These are phyloP conservation scores for Magnolia kwangsiensis DNA, from an alignment of 164 flowering plant species.

Conservation along the genomic window DNA sequence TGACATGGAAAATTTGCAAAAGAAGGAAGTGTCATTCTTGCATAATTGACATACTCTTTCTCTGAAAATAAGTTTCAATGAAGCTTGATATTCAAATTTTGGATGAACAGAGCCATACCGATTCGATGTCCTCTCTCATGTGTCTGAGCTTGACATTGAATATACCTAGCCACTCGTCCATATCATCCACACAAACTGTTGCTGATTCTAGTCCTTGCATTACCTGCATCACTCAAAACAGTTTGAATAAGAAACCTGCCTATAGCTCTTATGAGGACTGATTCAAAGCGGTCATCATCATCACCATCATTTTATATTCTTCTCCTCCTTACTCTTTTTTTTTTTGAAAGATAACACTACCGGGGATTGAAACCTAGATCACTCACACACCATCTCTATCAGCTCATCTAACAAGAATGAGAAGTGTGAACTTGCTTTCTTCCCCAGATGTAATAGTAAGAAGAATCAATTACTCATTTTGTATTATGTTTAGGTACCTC, in stretches of 20 bases:
- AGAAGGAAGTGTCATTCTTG: not conserved
- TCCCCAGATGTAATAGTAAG: no score
- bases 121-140: conserved; percentile 99
- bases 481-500: conserved; percentile 43
- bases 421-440: no score
- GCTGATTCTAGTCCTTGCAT: conserved; percentile 92
- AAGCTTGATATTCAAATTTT: conserved; percentile 3
- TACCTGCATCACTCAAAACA: conserved; percentile 47
- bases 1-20: no score
- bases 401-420: no score
- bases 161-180: conserved; percentile 99
- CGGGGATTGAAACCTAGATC: no score
- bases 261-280: not conserved
- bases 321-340: no score
- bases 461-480: not conserved
- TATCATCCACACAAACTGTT: conserved; percentile 84
- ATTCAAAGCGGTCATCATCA: no score
- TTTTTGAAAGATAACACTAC: no score
- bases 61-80: not conserved
- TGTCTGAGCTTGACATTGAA: conserved; percentile 95
- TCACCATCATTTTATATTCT: no score
- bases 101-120: conserved; percentile 43
- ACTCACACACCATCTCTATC: no score
- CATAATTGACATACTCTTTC: not conserved
- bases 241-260: not conserved